Conservation (phyloP, 1,139 yeast species). For the Pichia norvegensis region DNA sequence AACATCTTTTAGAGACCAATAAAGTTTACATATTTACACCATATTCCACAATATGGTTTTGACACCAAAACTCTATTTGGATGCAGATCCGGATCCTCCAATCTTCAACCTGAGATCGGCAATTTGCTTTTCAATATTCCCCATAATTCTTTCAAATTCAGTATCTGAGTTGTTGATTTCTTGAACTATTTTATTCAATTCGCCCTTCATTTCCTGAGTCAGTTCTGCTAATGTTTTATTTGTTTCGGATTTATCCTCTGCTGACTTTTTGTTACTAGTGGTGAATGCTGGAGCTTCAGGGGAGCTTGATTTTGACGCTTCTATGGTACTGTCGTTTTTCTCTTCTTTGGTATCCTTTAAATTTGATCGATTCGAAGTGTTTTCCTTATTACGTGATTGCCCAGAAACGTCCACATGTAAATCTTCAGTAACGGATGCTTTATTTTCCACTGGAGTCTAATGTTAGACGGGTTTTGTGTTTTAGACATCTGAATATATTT, state of each 20-base stretch:
- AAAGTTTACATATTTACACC: not conserved
- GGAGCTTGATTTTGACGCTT: not conserved
- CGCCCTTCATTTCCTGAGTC: slow-evolving; percentile 18
- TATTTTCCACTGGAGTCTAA: not conserved
- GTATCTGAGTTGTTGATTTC: slow-evolving; percentile 21
- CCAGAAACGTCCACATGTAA: not conserved
- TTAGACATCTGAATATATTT: not conserved
- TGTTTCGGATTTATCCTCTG: not conserved
- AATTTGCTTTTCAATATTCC: slow-evolving; percentile 18
- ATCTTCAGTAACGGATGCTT: not conserved
- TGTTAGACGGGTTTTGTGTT: not conserved
- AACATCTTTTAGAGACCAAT: too few relatives aligned
- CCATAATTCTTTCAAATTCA: slow-evolving; percentile 18
- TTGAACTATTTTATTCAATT: slow-evolving; percentile 16
- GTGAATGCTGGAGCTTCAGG: not conserved
- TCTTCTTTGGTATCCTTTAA: not conserved
- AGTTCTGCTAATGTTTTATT: slow-evolving; percentile 17
- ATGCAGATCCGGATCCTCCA: not conserved
- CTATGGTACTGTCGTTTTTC: not conserved
- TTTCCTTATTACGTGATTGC: not conserved
- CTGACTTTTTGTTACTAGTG: not conserved
- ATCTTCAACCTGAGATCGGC: slow-evolving; percentile 13
- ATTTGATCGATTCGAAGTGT: not conserved
- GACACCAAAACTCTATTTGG: not conserved
- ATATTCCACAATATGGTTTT: slow-evolving; percentile 4